These are phyloP conservation scores for Phytophthora uliginosa DNA, from an alignment of 352 stramenopile species.

Conservation along the genomic window DNA sequence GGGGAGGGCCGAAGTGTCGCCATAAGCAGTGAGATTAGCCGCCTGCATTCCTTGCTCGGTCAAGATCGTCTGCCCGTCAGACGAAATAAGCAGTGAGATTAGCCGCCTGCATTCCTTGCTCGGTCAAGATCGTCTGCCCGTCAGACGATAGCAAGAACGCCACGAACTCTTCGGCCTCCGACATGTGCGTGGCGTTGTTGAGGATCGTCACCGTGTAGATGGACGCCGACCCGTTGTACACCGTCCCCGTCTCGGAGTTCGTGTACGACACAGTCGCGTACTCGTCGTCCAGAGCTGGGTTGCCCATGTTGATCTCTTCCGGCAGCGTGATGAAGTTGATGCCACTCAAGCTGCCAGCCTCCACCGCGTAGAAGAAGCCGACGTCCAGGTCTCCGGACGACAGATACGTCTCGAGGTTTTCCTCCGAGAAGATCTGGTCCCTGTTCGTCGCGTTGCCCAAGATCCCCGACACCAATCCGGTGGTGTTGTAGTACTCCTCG, in stretches of 20 bases:
- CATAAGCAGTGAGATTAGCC: slow-evolving; percentile 41
- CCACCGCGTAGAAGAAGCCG: slow-evolving; percentile 45
- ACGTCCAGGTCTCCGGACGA: slow-evolving; percentile 39
- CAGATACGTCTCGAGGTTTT: slow-evolving; percentile 43
- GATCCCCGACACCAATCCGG: slow-evolving; percentile 26
- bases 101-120: slow-evolving; percentile 38
- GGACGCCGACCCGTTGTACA: slow-evolving; percentile 47
- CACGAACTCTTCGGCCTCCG: slow-evolving; percentile 44
- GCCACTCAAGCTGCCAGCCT: slow-evolving; percentile 31
- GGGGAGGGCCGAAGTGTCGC: slow-evolving; percentile 29
- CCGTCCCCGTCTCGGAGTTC: slow-evolving; percentile 39
- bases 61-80: slow-evolving; percentile 35
- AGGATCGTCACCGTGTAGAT: slow-evolving; percentile 45
- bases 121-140: slow-evolving; percentile 32
- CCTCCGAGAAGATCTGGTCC: slow-evolving; percentile 46
- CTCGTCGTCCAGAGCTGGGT: slow-evolving; percentile 31
- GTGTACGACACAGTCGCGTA: slow-evolving; percentile 46
- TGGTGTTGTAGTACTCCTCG: slow-evolving; percentile 42
- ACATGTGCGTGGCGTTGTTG: slow-evolving; percentile 43
- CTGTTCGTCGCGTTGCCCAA: slow-evolving; percentile 44
- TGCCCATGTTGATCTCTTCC: slow-evolving; percentile 44
- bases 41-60: slow-evolving; percentile 35
- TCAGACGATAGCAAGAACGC: slow-evolving; percentile 38
- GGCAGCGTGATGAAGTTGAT: slow-evolving; percentile 41
- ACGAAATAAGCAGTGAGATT: slow-evolving; percentile 45